Evolutionary conservation across 2,329 filamentous ascomycete species (phyloP).

Genomic region (Gremmenia infestans): DNA sequence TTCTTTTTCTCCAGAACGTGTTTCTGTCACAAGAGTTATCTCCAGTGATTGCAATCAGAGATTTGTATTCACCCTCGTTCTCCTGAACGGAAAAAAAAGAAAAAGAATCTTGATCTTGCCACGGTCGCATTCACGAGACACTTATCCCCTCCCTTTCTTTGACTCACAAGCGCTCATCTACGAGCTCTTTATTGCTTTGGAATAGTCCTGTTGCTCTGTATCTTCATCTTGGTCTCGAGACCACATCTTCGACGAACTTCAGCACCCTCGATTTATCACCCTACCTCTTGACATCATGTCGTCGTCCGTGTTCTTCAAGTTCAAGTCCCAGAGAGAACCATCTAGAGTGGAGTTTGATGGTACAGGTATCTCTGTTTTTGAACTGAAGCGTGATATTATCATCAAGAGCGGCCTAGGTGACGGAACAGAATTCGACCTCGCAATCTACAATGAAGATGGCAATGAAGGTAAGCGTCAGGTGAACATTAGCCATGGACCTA

Average conservation of each 20-base stretch:
- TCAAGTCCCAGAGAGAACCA: conserved; percentile 97
- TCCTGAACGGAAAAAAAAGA: conserved; percentile 31
- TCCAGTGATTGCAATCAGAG: conserved; percentile 34
- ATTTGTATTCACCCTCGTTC: conserved; percentile 34
- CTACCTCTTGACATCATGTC: conserved; percentile 27
- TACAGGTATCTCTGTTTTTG: conserved; percentile 96
- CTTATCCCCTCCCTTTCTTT: conserved; percentile 19
- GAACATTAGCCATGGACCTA: conserved; percentile 6
- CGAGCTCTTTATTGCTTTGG: conserved; percentile 21
- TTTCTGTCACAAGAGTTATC: conserved; percentile 29
- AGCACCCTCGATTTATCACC: conserved; percentile 2
- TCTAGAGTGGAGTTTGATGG: conserved; percentile 95
- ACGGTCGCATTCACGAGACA: conserved; percentile 28
- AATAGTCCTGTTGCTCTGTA: conserved; percentile 17
- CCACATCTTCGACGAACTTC: conserved; percentile 4
- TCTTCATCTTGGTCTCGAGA: conserved; percentile 11
- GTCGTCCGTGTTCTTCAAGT: conserved; percentile 98
- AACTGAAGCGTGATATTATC: conserved; percentile 98
- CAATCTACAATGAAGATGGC: conserved; percentile 88
- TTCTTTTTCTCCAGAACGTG: conserved; percentile 27
- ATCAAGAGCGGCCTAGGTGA: conserved; percentile 88
- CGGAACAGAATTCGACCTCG: conserved; percentile 92
- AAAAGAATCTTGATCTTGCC: conserved; percentile 32
- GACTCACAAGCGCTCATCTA: conserved; percentile 22
- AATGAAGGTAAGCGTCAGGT: conserved; percentile 68